Evolutionary conservation across 345 rosid species (phyloP), one percentile per base, ranked within the genome.

Genomic region (Eutrema japonicum): DNA sequence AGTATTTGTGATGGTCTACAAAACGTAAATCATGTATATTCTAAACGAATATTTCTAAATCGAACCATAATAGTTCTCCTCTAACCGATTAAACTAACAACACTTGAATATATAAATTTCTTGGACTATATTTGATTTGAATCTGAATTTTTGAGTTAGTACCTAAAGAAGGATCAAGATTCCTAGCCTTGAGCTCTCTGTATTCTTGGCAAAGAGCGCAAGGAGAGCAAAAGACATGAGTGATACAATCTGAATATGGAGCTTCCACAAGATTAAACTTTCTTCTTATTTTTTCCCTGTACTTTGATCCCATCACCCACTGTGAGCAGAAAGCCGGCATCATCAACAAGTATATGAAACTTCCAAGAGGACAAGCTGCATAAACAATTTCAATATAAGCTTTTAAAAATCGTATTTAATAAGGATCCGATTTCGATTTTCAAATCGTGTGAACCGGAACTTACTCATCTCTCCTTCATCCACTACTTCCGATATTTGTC

Each of bases 141-240:
- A 50, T 40, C 10, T 10, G 4, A 33, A 51, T 26, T 13, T 30
- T 58, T 42, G 38, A 75, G 30, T 59, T 22, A 33, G 26, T 78
- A 83, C 87, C 89, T 64, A 80, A 57, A 73, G 85, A 71, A 53
- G 85, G 87, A 79, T 85, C 82, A 30, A 78, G 78, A 56, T 75
- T 78, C 56, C 84, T 76, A 50, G 35, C 62, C 55, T 76, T 72
- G 72, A 85, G 87, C 74, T 82, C 89, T 73, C 89, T 75, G 37
- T 68, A 81, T 71, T 85, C 87, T 60, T 81, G 88, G 61, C 81
- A 68, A 62, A 85, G 84, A 43, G 86, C 77, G 68, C 86, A 82
- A 55, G 54, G 78, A 40, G 80, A 61, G 43, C 84, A 85, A 40
- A 85, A 55, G 22, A 76, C 70, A 55, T 82, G 86, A 55, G 81